phyloP scores from a whole-genome alignment of 768 basidiomycete genomes.

The Rhizopogon vinicolor region DNA sequence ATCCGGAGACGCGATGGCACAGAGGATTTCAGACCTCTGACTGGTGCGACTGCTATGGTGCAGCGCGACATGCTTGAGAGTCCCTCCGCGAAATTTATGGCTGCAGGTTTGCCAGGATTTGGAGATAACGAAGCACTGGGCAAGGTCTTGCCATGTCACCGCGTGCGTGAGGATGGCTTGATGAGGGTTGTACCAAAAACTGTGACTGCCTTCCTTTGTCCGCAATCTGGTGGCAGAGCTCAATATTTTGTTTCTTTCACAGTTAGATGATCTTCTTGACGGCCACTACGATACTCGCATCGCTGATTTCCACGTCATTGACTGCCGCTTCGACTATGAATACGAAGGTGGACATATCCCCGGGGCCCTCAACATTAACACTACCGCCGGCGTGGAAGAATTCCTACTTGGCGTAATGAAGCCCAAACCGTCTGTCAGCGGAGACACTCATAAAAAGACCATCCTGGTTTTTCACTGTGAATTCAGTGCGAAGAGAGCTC shows the following conservation, averaged over 20 bases:
- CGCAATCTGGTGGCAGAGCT: background rate
- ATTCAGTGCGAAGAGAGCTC: constrained; percentile 92
- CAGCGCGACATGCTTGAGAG: constrained; percentile 44
- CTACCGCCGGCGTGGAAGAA: constrained; percentile 72
- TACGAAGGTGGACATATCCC: constrained; percentile 90
- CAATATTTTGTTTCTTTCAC: constrained; percentile 10
- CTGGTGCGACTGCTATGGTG: constrained; percentile 56
- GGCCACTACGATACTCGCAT: constrained; percentile 68
- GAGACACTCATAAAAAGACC: constrained; percentile 70
- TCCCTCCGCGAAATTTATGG: constrained; percentile 51
- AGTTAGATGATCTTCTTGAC: constrained; percentile 78
- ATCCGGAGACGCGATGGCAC: constrained; percentile 78
- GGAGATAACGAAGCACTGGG: constrained; percentile 91
- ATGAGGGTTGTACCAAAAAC: constrained; percentile 84
- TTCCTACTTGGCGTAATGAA: constrained; percentile 63
- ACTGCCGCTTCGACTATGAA: constrained; percentile 98
- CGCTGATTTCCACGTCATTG: constrained; percentile 74
- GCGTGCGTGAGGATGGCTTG: constrained; percentile 90
- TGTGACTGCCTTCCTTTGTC: constrained; percentile 40
- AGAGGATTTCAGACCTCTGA: constrained; percentile 72
- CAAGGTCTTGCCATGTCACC: constrained; percentile 91
- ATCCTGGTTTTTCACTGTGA: constrained; percentile 97
- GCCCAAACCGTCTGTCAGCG: constrained; percentile 69
- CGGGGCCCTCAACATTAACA: constrained; percentile 90
- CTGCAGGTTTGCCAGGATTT: constrained; percentile 74